Conservation (phyloP, 2,329 filamentous ascomycete species). For the Scytalidium lignicola region DNA sequence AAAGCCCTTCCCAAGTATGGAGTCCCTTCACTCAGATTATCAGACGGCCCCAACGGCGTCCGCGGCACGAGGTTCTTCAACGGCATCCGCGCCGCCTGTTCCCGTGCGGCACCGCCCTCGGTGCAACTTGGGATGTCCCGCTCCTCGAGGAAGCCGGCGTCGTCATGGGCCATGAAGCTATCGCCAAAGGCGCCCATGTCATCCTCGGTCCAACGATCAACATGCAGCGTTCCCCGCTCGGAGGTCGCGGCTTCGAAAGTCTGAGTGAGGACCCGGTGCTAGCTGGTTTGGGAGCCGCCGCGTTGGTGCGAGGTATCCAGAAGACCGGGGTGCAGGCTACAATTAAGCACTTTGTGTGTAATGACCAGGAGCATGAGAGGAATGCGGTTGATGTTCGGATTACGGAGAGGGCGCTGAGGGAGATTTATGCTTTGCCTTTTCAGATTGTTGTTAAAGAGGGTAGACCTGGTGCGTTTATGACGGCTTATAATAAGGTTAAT, state of each 20-base stretch:
- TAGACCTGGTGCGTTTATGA: constrained; percentile 41
- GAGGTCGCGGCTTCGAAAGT: constrained; percentile 43
- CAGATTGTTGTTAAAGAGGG: constrained; percentile 39
- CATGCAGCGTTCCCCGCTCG: constrained; percentile 42
- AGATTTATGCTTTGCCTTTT: constrained; percentile 41
- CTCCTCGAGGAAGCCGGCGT: constrained; percentile 58
- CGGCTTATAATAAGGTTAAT: constrained; percentile 42
- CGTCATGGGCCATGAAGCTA: constrained; percentile 63
- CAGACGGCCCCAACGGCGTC: constrained; percentile 31
- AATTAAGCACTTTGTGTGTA: constrained; percentile 43
- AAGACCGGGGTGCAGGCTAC: constrained; percentile 37
- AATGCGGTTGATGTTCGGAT: constrained; percentile 32
- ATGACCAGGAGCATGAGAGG: constrained; percentile 36
- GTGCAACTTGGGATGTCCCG: constrained; percentile 61
- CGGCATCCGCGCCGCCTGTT: constrained; percentile 40
- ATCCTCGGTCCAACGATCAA: constrained; percentile 61
- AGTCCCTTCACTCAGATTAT: constrained; percentile 28
- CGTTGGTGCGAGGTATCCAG: constrained; percentile 40
- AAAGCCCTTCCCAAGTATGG: constrained; percentile 22
- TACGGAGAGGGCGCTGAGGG: constrained; percentile 34
- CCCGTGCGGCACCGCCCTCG: constrained; percentile 41
- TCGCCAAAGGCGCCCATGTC: constrained; percentile 65
- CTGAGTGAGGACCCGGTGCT: constrained; percentile 44
- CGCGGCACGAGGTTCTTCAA: constrained; percentile 28
- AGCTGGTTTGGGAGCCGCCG: constrained; percentile 37